Conservation (phyloP, 164 flowering plant species). For the Euptelea pleiosperma region DNA sequence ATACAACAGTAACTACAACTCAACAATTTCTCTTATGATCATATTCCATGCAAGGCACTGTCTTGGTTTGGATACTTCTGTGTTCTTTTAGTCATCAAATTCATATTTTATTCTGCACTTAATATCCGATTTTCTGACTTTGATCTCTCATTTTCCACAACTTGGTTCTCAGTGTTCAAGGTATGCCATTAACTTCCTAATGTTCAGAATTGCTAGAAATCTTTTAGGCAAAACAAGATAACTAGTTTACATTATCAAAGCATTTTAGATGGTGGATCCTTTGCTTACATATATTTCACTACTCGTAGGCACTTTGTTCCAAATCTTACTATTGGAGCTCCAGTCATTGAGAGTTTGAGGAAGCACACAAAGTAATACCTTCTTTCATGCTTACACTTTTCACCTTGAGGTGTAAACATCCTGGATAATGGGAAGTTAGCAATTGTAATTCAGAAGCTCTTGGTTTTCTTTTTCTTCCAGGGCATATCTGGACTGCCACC, state of each 20-base stretch:
- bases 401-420: background rate
- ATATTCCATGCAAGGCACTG: background rate
- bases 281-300: constrained; percentile 11
- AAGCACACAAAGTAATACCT: constrained; percentile 78
- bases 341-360: constrained; percentile 87
- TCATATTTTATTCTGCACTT: background rate
- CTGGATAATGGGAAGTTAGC: background rate
- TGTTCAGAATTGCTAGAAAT: too few species aligned
- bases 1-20: too few species aligned
- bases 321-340: constrained; percentile 95
- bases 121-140: too few species aligned
- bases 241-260: background rate
- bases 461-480: constrained; percentile 33
- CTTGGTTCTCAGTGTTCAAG: too few species aligned
- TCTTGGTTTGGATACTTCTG: too few species aligned
- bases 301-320: constrained; percentile 87
- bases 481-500: constrained; percentile 93
- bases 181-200: too few species aligned
- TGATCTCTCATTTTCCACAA: too few species aligned
- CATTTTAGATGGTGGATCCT: background rate
- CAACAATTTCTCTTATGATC: background rate
- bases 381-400: constrained; percentile 5
- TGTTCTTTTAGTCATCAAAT: background rate
- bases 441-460: background rate
- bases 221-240: too few species aligned